phyloP scores from a whole-genome alignment of 768 basidiomycete genomes.

The Favolaschia claudopus region DNA sequence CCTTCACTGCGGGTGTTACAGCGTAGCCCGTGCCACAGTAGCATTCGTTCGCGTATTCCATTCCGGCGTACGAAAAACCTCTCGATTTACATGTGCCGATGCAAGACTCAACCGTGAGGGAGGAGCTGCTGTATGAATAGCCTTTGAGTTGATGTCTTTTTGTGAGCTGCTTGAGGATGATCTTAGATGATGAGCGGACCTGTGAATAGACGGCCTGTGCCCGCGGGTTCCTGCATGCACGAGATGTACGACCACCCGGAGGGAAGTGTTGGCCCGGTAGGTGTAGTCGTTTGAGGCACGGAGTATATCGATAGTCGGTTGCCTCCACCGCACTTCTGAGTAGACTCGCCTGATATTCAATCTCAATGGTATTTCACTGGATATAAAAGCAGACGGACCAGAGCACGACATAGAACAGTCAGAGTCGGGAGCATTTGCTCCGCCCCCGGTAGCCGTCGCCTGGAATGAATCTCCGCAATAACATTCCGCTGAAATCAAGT shows the following conservation, averaged over 20 bases:
- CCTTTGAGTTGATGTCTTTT: too few species aligned
- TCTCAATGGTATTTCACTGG: neutral
- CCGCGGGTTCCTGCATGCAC: slow-evolving; percentile 7
- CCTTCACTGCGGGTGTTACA: neutral
- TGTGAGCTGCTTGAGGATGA: neutral
- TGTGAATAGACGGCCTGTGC: slow-evolving; percentile 6
- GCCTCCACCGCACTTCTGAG: slow-evolving; percentile 10
- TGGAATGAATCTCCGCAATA: slow-evolving; percentile 19
- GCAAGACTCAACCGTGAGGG: slow-evolving; percentile 18
- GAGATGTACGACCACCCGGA: slow-evolving; percentile 10
- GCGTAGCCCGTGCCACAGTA: slow-evolving; percentile 17
- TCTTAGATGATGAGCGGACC: neutral
- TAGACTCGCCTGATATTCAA: slow-evolving; percentile 15
- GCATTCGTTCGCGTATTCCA: slow-evolving; percentile 12
- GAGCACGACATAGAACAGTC: slow-evolving; percentile 15
- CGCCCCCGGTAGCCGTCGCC: slow-evolving; percentile 3
- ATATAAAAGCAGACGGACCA: neutral
- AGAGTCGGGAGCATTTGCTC: neutral
- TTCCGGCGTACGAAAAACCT: slow-evolving; percentile 9
- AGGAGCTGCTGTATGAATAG: slow-evolving; percentile 3
- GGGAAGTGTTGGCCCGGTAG: slow-evolving; percentile 5
- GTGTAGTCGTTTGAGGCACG: neutral
- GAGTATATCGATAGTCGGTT: slow-evolving; percentile 7
- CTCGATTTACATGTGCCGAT: slow-evolving; percentile 4
- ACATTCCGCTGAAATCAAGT: slow-evolving; percentile 4